Evolutionary conservation across 1,139 yeast species (phyloP), one percentile per base, ranked within the genome.

Genomic region (Sugiyamaella novakii): DNA sequence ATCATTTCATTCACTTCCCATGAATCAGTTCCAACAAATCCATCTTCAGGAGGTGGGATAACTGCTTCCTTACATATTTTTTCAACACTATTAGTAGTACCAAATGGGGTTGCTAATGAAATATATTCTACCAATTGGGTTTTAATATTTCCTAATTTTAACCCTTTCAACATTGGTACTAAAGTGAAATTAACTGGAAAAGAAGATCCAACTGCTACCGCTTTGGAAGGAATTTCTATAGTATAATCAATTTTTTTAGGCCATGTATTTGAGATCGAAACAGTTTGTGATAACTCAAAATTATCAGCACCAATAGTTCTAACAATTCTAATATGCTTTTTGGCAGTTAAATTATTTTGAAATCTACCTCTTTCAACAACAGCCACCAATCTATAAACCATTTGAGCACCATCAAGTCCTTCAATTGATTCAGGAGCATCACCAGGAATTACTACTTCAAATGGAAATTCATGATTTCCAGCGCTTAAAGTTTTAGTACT

Each of bases 181-280:
- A 92, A 67, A 60, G 80, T 74, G 61, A 92, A 74, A 58, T 81
- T 77, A 10, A 92, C 76, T 1, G 88, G 86, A 1, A 87, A 75
- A 0, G 80, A 72, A 0, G 95, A 83, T 1, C 98, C 98, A 36
- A 92, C 82, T 0, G 98, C 95, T 30, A 88, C 79, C 0, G 98
- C 96, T 63, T 87, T 84, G 12, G 91, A 76, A 0, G 98, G 97
- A 7, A 87, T 83, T 52, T 87, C 85, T 49, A 92, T 79, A 1
- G 92, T 80, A 67, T 92, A 92, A 61, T 94, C 98, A 41, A 92
- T 87, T 66, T 92, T 92, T 42, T 80, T 74, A 2, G 98, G 98
- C 99, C 99, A 94, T 0, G 92, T 84, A 65, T 92, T 92, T 63
- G 89, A 96, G 18, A 92, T 95, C 0, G 96, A 89, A 57, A 89